Percentiles rank a stretch among this genome's conserved stretches.
These are phyloP conservation scores for Phylloporus arenicola DNA, from an alignment of 768 basidiomycete genomes.

Conservation along the genomic window DNA sequence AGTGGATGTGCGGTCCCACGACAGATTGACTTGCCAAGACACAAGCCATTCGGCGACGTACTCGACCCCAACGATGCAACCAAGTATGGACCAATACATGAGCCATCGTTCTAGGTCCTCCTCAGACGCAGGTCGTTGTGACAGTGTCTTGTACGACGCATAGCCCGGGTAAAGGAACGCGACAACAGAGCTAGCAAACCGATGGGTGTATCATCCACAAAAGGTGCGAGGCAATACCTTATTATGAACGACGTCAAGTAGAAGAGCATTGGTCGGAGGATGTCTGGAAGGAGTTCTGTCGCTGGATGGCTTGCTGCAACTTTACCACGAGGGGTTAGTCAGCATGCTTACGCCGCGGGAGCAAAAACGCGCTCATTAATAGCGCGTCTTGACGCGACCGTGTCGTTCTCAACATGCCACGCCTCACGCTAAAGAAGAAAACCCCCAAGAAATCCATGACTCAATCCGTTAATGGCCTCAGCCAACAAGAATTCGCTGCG, in stretches of 20 bases:
- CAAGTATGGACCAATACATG: conserved; percentile 94
- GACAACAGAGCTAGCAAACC: conserved; percentile 47
- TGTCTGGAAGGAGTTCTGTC: neutral
- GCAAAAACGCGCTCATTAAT: conserved; percentile 23
- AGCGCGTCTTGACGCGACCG: conserved; percentile 25
- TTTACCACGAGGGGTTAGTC: conserved; percentile 10
- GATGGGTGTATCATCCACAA: neutral
- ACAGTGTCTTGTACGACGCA: conserved; percentile 93
- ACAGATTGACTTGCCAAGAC: conserved; percentile 58
- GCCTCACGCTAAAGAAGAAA: conserved; percentile 16
- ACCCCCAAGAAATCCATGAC: neutral
- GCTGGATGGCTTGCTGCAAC: conserved; percentile 1
- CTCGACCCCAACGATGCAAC: conserved; percentile 77
- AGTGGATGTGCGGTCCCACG: conserved; percentile 5
- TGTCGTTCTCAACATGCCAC: conserved; percentile 21
- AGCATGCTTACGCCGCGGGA: conserved; percentile 21
- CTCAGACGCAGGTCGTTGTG: conserved; percentile 79
- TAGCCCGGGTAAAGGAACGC: conserved; percentile 92
- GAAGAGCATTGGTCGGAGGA: conserved; percentile 36
- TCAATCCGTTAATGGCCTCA: conserved; percentile 2
- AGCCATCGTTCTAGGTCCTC: conserved; percentile 89
- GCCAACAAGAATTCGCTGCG: conserved; percentile 8
- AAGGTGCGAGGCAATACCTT: conserved; percentile 34
- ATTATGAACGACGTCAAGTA: conserved; percentile 38
- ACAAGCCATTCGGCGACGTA: conserved; percentile 83